These are phyloP conservation scores for Rhizomucor pusillus DNA, from an alignment of 371 early-diverging fungal genomes.

Conservation along the genomic window DNA sequence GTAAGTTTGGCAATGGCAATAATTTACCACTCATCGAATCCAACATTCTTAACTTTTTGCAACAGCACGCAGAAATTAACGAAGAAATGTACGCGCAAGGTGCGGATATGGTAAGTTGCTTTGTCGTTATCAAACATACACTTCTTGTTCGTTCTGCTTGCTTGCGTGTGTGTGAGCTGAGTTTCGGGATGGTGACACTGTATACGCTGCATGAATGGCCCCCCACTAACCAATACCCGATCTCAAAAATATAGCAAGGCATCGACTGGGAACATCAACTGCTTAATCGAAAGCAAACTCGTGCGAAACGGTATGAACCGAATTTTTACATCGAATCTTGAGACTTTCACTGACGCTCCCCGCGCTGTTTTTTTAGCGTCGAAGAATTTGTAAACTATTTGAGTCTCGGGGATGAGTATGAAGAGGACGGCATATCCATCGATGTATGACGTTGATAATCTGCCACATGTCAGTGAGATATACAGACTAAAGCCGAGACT, in stretches of 20 bases:
- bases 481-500: background rate
- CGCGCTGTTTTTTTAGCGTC: conserved; percentile 7
- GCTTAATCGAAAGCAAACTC: conserved; percentile 20
- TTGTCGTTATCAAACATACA: background rate
- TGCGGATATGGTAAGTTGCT: conserved; percentile 30
- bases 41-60: too few relatives aligned
- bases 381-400: conserved; percentile 25
- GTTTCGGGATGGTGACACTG: conserved; percentile 10
- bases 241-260: conserved; percentile 29
- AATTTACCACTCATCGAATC: too few relatives aligned
- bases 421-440: conserved; percentile 5
- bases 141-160: background rate
- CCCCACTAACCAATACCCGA: background rate
- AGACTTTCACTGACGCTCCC: background rate
- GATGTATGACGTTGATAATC: background rate
- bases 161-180: background rate
- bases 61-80: conserved; percentile 18
- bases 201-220: conserved; percentile 8
- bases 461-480: conserved; percentile 5
- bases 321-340: background rate
- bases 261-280: conserved; percentile 30
- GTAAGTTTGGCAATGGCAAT: too few relatives aligned
- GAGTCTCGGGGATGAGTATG: conserved; percentile 16
- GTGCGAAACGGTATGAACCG: conserved; percentile 25
- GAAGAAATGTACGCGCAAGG: conserved; percentile 33